Conservation (phyloP, 306 rosid species). For the Trichosanthes truncata region DNA sequence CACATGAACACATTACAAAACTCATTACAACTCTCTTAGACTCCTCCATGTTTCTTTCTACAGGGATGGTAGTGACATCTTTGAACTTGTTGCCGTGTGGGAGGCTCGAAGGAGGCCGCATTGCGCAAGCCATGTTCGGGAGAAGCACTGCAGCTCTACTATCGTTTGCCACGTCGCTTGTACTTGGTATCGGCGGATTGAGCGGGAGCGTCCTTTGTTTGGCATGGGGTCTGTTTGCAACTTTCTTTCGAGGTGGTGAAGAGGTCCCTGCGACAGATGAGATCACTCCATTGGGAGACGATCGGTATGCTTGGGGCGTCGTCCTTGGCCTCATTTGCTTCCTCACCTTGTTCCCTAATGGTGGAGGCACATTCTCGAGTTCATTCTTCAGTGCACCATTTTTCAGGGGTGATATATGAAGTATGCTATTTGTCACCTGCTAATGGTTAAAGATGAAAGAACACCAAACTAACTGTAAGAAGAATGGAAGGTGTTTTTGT, state of each 20-base stretch:
- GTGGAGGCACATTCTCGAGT: constrained; percentile 75
- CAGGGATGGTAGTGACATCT: constrained; percentile 97
- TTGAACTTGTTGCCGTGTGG: constrained; percentile 84
- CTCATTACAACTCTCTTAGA: neutral
- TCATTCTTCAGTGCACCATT: constrained; percentile 59
- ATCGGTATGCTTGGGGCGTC: constrained; percentile 76
- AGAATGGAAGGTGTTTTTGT: neutral
- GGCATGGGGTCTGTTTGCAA: constrained; percentile 94
- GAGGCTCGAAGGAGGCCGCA: constrained; percentile 90
- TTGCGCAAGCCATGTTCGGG: constrained; percentile 87
- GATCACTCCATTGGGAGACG: constrained; percentile 65
- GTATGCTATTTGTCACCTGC: neutral
- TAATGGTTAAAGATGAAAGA: neutral
- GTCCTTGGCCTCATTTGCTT: constrained; percentile 71
- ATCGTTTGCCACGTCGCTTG: constrained; percentile 58
- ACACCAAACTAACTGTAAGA: neutral
- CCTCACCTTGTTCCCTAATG: constrained; percentile 82
- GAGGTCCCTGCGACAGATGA: constrained; percentile 85
- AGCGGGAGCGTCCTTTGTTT: constrained; percentile 87
- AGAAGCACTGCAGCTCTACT: constrained; percentile 62
- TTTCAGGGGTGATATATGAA: constrained; percentile 57
- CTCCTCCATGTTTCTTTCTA: constrained; percentile 6
- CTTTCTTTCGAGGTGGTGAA: constrained; percentile 86
- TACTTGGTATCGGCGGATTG: constrained; percentile 82
- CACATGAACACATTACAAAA: neutral